These are phyloP conservation scores for Iris pallida DNA, from an alignment of 116 monocot genomes.

Conservation along the genomic window DNA sequence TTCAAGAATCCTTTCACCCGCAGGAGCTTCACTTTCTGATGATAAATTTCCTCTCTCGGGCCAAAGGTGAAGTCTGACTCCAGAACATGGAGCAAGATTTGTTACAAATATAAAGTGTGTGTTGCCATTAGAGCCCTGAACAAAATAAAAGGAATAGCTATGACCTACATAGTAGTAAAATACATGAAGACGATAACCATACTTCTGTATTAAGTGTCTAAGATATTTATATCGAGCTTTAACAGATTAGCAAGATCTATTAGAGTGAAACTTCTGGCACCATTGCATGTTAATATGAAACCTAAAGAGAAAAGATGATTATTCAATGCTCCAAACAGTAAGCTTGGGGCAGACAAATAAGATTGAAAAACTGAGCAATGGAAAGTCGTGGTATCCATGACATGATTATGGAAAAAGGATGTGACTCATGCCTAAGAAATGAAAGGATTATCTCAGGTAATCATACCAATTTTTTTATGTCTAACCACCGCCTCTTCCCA, in stretches of 20 bases:
- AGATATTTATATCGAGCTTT: not conserved
- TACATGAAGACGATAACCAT: not conserved
- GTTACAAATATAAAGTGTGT: conserved; percentile 90
- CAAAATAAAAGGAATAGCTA: conserved; percentile 11
- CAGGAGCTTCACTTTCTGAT: conserved; percentile 18
- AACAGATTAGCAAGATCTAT: not conserved
- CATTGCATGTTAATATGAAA: conserved; percentile 4
- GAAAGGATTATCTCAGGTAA: not conserved
- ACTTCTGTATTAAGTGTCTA: not conserved
- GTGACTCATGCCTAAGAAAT: not conserved
- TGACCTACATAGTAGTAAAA: not conserved
- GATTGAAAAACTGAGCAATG: not conserved
- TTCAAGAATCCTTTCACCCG: conserved; percentile 53
- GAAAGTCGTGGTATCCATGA: not conserved
- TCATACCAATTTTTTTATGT: conserved; percentile 74
- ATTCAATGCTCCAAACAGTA: not conserved
- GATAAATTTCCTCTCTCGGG: conserved; percentile 46
- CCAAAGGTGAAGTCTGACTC: conserved; percentile 96
- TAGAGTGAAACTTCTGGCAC: not conserved
- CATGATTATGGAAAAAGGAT: not conserved
- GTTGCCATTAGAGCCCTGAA: conserved; percentile 73
- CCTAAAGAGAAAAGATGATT: not conserved
- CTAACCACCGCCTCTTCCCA: conserved; percentile 94
- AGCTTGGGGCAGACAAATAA: not conserved
- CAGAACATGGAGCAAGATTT: conserved; percentile 91